These are phyloP conservation scores for Phanerodontia chrysosporium DNA, from an alignment of 768 basidiomycete species.

Conservation along the genomic window DNA sequence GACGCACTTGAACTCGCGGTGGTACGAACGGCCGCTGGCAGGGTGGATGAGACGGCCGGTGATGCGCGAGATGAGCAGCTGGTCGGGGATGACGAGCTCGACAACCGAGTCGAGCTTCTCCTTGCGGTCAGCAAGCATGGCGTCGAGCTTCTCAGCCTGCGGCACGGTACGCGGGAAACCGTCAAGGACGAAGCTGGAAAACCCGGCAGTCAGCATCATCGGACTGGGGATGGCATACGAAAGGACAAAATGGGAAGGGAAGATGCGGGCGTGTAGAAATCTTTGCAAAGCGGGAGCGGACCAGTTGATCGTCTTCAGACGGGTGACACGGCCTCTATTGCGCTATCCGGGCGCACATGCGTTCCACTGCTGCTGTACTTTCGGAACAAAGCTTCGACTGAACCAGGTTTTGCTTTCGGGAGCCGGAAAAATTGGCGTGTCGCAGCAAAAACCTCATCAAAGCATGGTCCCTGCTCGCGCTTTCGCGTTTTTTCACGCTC, in stretches of 20 bases:
- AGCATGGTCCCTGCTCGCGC: too few species aligned
- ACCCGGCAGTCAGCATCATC: neutral
- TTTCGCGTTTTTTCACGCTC: too few species aligned
- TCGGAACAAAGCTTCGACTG: too few species aligned
- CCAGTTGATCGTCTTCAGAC: neutral
- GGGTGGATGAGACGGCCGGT: slow-evolving; percentile 95
- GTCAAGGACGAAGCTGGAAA: slow-evolving; percentile 87
- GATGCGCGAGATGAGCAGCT: slow-evolving; percentile 94
- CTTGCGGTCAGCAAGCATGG: slow-evolving; percentile 77
- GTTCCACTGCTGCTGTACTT: too few species aligned
- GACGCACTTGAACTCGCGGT: slow-evolving; percentile 89
- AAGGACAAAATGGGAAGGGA: neutral
- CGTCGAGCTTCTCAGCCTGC: slow-evolving; percentile 93
- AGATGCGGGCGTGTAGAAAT: neutral
- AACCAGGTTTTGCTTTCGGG: too few species aligned
- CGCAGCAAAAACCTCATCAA: too few species aligned
- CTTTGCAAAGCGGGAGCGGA: neutral
- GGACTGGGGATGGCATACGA: neutral
- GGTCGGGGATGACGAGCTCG: slow-evolving; percentile 89
- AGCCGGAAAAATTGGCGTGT: too few species aligned
- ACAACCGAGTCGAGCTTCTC: slow-evolving; percentile 92
- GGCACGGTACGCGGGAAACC: slow-evolving; percentile 99
- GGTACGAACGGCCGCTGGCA: slow-evolving; percentile 86
- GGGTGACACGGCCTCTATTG: neutral
- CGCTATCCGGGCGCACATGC: too few species aligned